Conservation (phyloP, 768 basidiomycete genomes). For the Boletus tylopilopsis region DNA sequence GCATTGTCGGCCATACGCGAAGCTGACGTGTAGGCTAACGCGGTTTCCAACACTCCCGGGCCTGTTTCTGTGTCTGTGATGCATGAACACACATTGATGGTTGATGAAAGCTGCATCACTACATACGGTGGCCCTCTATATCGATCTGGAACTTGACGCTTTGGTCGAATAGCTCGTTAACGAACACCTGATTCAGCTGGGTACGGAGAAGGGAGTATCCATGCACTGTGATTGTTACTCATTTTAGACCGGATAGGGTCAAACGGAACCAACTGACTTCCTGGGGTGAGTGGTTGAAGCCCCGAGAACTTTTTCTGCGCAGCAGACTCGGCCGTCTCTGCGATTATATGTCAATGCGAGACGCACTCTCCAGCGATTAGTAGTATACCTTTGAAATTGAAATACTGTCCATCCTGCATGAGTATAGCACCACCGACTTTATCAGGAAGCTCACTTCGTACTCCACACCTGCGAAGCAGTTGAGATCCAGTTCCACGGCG, state of each 20-base stretch:
- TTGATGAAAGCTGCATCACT: neutral
- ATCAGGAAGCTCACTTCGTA: conserved; percentile 63
- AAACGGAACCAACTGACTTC: conserved; percentile 59
- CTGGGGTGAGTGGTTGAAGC: conserved; percentile 81
- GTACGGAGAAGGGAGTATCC: conserved; percentile 93
- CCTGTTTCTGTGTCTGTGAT: conserved; percentile 85
- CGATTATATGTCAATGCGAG: conserved; percentile 8
- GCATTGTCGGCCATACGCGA: conserved; percentile 88
- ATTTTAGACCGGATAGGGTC: neutral
- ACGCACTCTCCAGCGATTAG: neutral
- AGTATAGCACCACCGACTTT: neutral
- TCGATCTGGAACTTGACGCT: conserved; percentile 68
- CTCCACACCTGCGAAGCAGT: conserved; percentile 85
- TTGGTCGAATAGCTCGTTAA: conserved; percentile 82
- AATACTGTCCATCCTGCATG: conserved; percentile 59
- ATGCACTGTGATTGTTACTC: conserved; percentile 61
- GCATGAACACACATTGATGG: conserved; percentile 1
- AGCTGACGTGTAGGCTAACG: conserved; percentile 78
- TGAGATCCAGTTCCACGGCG: conserved; percentile 46
- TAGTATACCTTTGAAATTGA: conserved; percentile 80
- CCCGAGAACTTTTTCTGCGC: conserved; percentile 74
- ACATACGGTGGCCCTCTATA: conserved; percentile 83
- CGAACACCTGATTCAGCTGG: conserved; percentile 86
- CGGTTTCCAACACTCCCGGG: conserved; percentile 84
- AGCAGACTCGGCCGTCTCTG: conserved; percentile 77